Base-by-base conservation (phyloP, 2,329 filamentous ascomycete species). In the Magnaporthales sp. region DNA sequence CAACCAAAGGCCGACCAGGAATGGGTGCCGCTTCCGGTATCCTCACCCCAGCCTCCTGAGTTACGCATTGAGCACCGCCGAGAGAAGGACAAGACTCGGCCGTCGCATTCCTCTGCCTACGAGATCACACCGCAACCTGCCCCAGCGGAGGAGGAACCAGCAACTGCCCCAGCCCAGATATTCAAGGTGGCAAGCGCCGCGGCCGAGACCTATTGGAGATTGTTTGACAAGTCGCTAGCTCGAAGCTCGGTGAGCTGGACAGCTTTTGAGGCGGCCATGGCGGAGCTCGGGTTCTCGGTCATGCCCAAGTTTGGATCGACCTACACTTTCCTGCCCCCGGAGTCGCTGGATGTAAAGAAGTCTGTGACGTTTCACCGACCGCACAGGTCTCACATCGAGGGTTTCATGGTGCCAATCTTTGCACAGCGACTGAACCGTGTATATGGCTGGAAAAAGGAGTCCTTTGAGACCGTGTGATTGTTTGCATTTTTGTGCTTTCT, bases 71-170 rank as follows among this genome's bases (percentile, higher is more conserved):
- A 80, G 66, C 71, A 77, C 60, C 76, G 76, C 27, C 75, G 70
- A 26, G 67, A 77, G 56, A 83, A 82, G 67, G 74, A 79, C 60
- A 84, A 82, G 73, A 82, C 80, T 0, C 77, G 80, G 0, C 78
- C 76, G 3, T 67, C 71, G 0, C 70, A 78, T 29, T 75, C 76
- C 0, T 79, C 77, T 0, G 65, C 72, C 0, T 78, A 77, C 63
- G 74, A 76, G 6, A 68, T 72, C 4, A 30, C 63, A 0, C 6
- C 38, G 0, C 51, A 69, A n/a, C 15, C 65, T 5, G 0, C 22
- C 1, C 19, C 46, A 11, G 29, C 62, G 0, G 68, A 71, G 3
- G 32, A 67, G 3, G 5, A 31, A 0, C n/a, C 58, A 0, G 26
- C 69, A 6, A 24, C 32, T 24, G 24, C 38, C 2, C 51, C 68